Evolutionary conservation across 2,329 filamentous ascomycete species (phyloP).

Genomic region (Trichoderma hamatum): DNA sequence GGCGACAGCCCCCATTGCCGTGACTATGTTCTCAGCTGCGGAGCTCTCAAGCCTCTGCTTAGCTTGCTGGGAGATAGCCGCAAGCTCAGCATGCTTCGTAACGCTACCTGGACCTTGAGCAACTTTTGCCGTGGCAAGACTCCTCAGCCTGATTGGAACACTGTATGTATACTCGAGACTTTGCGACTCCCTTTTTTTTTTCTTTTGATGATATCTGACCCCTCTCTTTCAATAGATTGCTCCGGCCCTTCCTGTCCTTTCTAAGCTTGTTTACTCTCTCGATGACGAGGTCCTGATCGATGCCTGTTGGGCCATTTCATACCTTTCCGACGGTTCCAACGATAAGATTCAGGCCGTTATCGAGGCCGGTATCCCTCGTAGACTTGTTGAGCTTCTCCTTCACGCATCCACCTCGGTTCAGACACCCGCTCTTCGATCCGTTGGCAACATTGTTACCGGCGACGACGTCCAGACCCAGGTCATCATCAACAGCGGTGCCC

Average conservation of each 20-base stretch:
- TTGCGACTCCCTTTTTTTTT: too few species aligned
- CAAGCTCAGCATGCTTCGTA: slow-evolving; percentile 98
- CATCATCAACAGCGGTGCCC: slow-evolving; percentile 96
- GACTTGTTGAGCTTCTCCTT: slow-evolving; percentile 95
- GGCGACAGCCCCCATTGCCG: slow-evolving; percentile 97
- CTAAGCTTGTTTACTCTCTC: slow-evolving; percentile 97
- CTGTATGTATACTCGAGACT: slow-evolving; percentile 60
- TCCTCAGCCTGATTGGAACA: slow-evolving; percentile 96
- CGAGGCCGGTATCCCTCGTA: slow-evolving; percentile 94
- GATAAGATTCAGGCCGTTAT: slow-evolving; percentile 99
- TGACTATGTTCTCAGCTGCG: slow-evolving; percentile 91
- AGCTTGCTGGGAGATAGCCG: slow-evolving; percentile 92
- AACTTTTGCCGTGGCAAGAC: slow-evolving; percentile 99
- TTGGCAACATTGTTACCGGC: slow-evolving; percentile 98
- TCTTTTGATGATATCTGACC: slow-evolving; percentile 24
- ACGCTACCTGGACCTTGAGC: slow-evolving; percentile 98
- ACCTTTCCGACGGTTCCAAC: slow-evolving; percentile 95
- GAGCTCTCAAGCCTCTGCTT: slow-evolving; percentile 87
- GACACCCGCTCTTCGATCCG: slow-evolving; percentile 93
- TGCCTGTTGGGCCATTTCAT: slow-evolving; percentile 99
- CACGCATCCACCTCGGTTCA: slow-evolving; percentile 98
- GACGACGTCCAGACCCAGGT: slow-evolving; percentile 99
- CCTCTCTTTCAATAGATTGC: slow-evolving; percentile 66
- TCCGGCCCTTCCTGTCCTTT: slow-evolving; percentile 89
- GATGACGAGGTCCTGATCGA: slow-evolving; percentile 98